Evolutionary conservation across 2,329 filamentous ascomycete species (phyloP), one percentile per base, ranked within the genome.

Genomic region (Drechslerella dactyloides): DNA sequence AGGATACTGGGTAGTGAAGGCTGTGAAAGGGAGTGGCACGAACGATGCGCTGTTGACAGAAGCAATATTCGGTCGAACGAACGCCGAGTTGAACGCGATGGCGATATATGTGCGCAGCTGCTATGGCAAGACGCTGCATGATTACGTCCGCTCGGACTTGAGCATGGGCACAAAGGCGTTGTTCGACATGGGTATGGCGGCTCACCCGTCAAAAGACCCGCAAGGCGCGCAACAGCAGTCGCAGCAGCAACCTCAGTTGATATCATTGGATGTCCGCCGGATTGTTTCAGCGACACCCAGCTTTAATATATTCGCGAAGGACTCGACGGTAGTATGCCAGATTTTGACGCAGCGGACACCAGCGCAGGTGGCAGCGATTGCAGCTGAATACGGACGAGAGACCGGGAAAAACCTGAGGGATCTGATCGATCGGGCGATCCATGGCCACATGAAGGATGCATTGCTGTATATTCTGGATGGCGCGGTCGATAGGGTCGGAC

Each of bases 11-110:
- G 81, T 94, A 7, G 83, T 88, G 77, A 83, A 88, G 1, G 89
- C 91, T 0, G 87, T 96, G 82, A 83, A 87, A 54, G 92, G 93
- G 0, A 78, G 86, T 0, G 94, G 94, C 6, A 97, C 93, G 0
- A 96, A 96, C 76, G 93, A 97, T 78, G 82, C 83, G 61, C 83
- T 94, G 0, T 83, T 99, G 55, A 94, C 96, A 78, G 93, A 97
- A 76, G 85, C 96, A 4, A 84, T 97, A 1, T 85, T 97, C 2
- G 85, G 87, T 7, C 86, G 93, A 37, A 90, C 87, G 37, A 97
- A 97, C 77, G 91, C 92, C 35, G 93, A 97, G 76, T 83, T 99
- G 42, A 84, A 86, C 60, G 91, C 90, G 42, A 97, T 99, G 83
- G 96, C 96, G 81, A 80, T 83, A 52, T 85, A 87, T 17, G 97